Conservation (phyloP, 768 basidiomycete species). For the Psilocybe subaeruginosa region DNA sequence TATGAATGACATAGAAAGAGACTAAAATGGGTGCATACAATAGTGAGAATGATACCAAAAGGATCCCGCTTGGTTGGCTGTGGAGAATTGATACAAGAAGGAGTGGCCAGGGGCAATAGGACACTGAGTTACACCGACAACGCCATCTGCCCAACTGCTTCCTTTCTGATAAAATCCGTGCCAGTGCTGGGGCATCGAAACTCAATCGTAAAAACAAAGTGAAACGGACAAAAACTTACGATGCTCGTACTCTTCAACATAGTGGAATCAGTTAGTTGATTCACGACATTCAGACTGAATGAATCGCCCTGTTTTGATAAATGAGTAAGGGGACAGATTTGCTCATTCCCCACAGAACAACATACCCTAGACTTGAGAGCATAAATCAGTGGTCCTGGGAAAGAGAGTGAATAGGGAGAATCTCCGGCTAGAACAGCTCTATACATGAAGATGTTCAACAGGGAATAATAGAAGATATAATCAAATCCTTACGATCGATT, state of each 20-base stretch:
- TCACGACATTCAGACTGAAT: constrained; percentile 47
- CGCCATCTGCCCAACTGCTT: constrained; percentile 44
- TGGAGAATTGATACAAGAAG: constrained; percentile 41
- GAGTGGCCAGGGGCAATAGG: constrained; percentile 42
- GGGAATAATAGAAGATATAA: background rate
- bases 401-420: constrained; percentile 16
- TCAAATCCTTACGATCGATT: constrained; percentile 32
- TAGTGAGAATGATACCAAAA: constrained; percentile 46
- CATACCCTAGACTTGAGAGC: background rate
- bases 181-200: constrained; percentile 39
- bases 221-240: constrained; percentile 31
- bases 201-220: background rate
- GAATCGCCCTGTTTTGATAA: constrained; percentile 33
- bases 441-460: background rate
- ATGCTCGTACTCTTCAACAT: constrained; percentile 56
- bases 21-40: constrained; percentile 24
- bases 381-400: constrained; percentile 34
- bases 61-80: constrained; percentile 40
- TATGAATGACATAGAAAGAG: background rate
- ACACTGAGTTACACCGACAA: constrained; percentile 42
- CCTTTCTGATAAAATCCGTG: constrained; percentile 42
- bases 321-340: too few species aligned
- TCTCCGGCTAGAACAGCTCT: constrained; percentile 37
- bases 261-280: constrained; percentile 45
- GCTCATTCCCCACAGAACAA: background rate